Base-by-base conservation (phyloP, 2,329 filamentous ascomycete species). In the Knufia petricola region DNA sequence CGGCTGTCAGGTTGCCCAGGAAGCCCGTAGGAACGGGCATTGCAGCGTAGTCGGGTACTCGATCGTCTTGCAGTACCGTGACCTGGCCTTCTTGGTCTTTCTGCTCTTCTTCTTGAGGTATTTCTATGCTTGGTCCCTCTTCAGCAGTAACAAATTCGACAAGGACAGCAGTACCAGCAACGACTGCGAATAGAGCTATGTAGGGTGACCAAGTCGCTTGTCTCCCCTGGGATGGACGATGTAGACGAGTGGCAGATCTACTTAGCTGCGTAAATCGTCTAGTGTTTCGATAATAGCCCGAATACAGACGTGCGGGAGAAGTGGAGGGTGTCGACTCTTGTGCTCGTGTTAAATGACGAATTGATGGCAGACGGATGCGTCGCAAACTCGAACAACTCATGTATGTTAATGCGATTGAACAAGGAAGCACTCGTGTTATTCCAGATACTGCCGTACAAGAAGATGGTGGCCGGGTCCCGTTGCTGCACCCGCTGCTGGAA, bases 1-100 rank as follows among this genome's bases (percentile, higher is more conserved):
- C 89, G 2, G 80, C 66, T n/a, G 89, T 95, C 50, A 98, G 74
- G 58, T 86, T 95, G 51, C 87, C 88, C 48, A 87, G 78, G 52
- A 88, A 81, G 46, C 92, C 92, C 31, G 83, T 77, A 44, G 57
- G 54, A 13, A 53, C 42, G n/a, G 57, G 54, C 57, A 59, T 59
- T 20, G 52, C 51, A 40, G 54, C 48, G 39, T 51, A 55, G 45
- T 52, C 51, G 26, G 53, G 48, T 28, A 54, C 51, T 49, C 31
- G 32, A 13, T 19, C 39, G 28, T 49, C 26, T 17, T 45, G 19
- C 13, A 7, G 21, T 19, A 39, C 21, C 10, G 26, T 19, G 6
- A 40, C n/a, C 17, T n/a, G 23, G 30, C 9, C 17, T 21, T 39
- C 34, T 39, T 28, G 19, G 6, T 26, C 32, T n/a, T 17, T 10